Base-by-base conservation (phyloP, 2,329 filamentous ascomycete genomes). In the Didymella arachidicola region DNA sequence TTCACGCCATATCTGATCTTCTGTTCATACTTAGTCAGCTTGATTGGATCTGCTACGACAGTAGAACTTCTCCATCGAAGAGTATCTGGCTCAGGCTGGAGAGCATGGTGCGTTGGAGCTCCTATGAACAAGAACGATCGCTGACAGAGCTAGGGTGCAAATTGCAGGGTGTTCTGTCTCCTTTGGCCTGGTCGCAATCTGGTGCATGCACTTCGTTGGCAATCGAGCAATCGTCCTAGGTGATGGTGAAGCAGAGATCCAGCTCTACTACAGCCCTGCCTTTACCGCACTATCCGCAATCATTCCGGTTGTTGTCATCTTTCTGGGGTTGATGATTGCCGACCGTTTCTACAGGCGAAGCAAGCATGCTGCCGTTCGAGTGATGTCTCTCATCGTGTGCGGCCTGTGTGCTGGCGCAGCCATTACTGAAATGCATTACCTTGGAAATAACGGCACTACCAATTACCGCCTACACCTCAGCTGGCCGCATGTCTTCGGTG, bases 351-450 rank as follows among this genome's bases (percentile, higher is more conserved):
- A 73, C 56, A 62, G 72, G 57, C 57, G 62, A 39, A 72, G 61
- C 70, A 60, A 66, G 67, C 59, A 71, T 60, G 41, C 64, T 47
- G 41, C 60, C 57, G 65, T 59, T 70, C 71, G 72, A 8, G 65
- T 68, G 59, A 58, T 66, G 6, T 69, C 77, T 3, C 71, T 82
- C 6, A 71, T 83, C 7, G 70, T 86, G 5, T 89, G 89, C 8
- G 91, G 92, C 7, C 71, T 86, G 1, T 81, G 93, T 42, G 89
- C 89, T 1, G 92, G 92, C 14, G 81, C 87, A 5, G 88, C 91
- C 22, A 88, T 95, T 48, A 92, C 89, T 59, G 90, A 89, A 30
- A 95, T 96, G 92, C 91, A 96, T 74, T 96, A 95, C 69, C 81
- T 94, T 18, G 91, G 91, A n/a, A 93, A 96, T 72, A 85, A 89